Evolutionary conservation across 139 green algal species (phyloP).

Genomic region (Asterochloris erici): DNA sequence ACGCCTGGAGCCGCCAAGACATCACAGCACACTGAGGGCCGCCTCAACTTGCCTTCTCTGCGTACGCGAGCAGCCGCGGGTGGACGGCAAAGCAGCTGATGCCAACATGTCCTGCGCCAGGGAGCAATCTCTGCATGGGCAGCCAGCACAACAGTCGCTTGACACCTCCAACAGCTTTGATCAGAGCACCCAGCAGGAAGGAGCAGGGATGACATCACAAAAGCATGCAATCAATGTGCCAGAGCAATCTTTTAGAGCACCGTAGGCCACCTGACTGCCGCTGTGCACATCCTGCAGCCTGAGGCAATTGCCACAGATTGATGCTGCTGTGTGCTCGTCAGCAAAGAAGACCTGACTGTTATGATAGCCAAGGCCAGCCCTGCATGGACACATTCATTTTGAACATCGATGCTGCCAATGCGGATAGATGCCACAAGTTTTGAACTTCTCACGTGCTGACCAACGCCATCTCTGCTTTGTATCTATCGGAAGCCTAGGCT

Average conservation of each 20-base stretch:
- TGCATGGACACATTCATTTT: not conserved
- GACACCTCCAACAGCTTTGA: not conserved
- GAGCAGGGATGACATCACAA: too few species aligned
- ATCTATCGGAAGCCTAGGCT: too few species aligned
- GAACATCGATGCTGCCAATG: not conserved
- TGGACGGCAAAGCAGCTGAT: slow-evolving; percentile 2
- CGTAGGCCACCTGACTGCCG: not conserved
- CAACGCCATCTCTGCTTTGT: too few species aligned
- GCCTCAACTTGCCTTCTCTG: not conserved
- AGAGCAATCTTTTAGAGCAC: too few species aligned
- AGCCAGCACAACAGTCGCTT: too few species aligned
- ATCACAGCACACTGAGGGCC: not conserved
- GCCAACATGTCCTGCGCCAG: slow-evolving; percentile 1
- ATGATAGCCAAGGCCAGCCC: not conserved
- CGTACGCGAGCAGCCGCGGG: not conserved
- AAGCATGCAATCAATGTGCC: too few species aligned
- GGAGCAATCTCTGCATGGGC: slow-evolving; percentile 2
- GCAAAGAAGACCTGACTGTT: not conserved
- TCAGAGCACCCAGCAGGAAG: too few species aligned
- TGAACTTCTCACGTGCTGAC: too few species aligned
- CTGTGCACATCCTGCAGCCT: not conserved
- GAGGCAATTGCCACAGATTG: slow-evolving; percentile 1
- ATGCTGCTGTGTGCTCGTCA: not conserved
- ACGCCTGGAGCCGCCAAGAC: too few species aligned
- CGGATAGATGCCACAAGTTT: not conserved